Evolutionary conservation across 495 filamentous ascomycete genomes (phyloP), one percentile per base, ranked within the genome.

Genomic region (Talaromyces adpressus): DNA sequence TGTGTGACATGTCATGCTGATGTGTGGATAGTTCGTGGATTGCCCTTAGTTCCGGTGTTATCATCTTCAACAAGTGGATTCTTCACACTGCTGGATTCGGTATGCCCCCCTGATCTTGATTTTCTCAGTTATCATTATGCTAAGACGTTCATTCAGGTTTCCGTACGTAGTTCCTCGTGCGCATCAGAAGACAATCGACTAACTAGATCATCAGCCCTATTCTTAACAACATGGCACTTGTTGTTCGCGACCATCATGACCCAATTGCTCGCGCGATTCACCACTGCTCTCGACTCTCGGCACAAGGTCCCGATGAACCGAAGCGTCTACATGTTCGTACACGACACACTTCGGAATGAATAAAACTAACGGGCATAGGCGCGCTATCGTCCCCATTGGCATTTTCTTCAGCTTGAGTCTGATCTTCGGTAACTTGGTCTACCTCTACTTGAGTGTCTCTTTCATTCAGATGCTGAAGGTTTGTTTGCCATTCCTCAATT

Each of bases 41-140:
- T 72, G 73, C 83, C 45, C 76, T 95, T 66, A 95, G 91, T 69
- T 96, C 92, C 18, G 90, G 87, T 65, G 91, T 95, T 66, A 97
- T 97, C 70, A 79, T 96, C 41, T 97, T 96, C 87, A 97, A 97
- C 86, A 97, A 97, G 83, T 96, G 89, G 89, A 92, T 97, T 71
- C 82, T 96, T 52, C 81, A 86, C 62, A 88, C 83, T 14, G 83
- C 86, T 60, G 77, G 87, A 54, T 97, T 96, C 80, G 78, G 90
- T 93, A 84, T 84, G 89, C 72, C 63, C 72, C 63, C 36, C 36
- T 41, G 36, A n/a, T 3, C 8, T 16, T 16, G n/a, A 9, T 16
- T 41, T 16, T 41, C 2, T 16, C 11, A 4, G 1, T 41, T 14
- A 5, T 41, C 36, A 16, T 36, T 36, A 53, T 23, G 29, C 30